Percentiles rank a stretch among this genome's conserved stretches.
Evolutionary conservation across 2,329 filamentous ascomycete genomes (phyloP).

Genomic region (Gaeumannomyces tritici): DNA sequence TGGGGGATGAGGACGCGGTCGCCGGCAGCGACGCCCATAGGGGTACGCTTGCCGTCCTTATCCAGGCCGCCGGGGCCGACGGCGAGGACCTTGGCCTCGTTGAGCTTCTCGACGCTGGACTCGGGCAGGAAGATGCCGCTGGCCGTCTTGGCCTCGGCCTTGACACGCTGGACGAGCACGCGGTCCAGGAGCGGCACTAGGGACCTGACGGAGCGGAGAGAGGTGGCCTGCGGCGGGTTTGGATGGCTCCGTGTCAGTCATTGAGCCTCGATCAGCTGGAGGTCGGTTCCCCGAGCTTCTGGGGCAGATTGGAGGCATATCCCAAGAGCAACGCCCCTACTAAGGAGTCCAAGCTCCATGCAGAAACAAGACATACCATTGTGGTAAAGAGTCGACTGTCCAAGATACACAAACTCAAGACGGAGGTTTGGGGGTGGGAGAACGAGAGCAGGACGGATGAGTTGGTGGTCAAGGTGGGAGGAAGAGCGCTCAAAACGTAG

Average conservation of each 20-base stretch:
- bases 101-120: conserved; percentile 93
- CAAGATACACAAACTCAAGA: neutral
- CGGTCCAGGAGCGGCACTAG: conserved; percentile 96
- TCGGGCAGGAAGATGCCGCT: conserved; percentile 97
- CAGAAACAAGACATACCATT: neutral
- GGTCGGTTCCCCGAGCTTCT: neutral
- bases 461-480: neutral
- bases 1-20: conserved; percentile 95
- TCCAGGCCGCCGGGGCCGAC: conserved; percentile 84
- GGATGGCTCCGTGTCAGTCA: neutral
- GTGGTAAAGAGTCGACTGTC: neutral
- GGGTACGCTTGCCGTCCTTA: conserved; percentile 79
- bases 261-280: neutral
- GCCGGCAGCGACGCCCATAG: conserved; percentile 72
- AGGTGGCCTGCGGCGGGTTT: conserved; percentile 40
- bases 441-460: neutral
- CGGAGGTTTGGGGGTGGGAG: neutral
- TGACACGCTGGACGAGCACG: conserved; percentile 94
- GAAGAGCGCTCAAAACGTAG: neutral
- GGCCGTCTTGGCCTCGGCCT: conserved; percentile 93
- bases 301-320: neutral
- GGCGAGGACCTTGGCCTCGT: conserved; percentile 92
- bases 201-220: conserved; percentile 90
- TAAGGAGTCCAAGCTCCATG: neutral
- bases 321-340: neutral